Percentiles rank a stretch among this genome's conserved stretches.
Conservation (phyloP, 306 rosid genomes). For the Prinsepia uniflora region DNA sequence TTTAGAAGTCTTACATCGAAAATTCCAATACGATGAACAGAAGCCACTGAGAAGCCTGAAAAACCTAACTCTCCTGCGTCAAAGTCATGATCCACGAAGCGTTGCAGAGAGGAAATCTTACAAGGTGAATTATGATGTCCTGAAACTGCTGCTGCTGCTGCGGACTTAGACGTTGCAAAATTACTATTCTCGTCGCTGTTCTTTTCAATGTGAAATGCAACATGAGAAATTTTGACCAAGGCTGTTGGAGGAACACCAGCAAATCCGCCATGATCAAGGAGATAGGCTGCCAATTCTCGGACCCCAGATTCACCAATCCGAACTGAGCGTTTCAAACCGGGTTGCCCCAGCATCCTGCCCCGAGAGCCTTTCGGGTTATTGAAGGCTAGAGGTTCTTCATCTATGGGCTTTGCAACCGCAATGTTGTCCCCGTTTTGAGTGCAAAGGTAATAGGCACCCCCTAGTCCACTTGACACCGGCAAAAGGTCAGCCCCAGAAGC, state of each 20-base stretch:
- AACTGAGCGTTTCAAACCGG: slow-evolving; percentile 69
- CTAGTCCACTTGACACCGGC: slow-evolving; percentile 68
- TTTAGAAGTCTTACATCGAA: slow-evolving; percentile 68
- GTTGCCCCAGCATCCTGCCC: slow-evolving; percentile 65
- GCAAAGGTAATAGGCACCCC: slow-evolving; percentile 68
- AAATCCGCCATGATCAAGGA: slow-evolving; percentile 80
- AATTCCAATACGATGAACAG: slow-evolving; percentile 78
- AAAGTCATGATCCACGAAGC: slow-evolving; percentile 70
- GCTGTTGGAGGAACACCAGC: slow-evolving; percentile 96
- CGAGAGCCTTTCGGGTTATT: slow-evolving; percentile 65
- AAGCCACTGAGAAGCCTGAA: slow-evolving; percentile 62
- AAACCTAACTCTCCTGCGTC: slow-evolving; percentile 91
- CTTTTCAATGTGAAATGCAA: slow-evolving; percentile 42
- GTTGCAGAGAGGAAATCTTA: slow-evolving; percentile 83
- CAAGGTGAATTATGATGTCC: slow-evolving; percentile 19
- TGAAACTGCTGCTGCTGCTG: slow-evolving; percentile 13
- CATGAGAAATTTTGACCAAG: slow-evolving; percentile 67
- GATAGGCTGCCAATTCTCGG: slow-evolving; percentile 84
- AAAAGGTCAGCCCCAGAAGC: slow-evolving; percentile 62
- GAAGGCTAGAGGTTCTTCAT: slow-evolving; percentile 77
- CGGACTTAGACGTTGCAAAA: too few species aligned
- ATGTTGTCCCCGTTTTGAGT: slow-evolving; percentile 58
- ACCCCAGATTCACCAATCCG: slow-evolving; percentile 78
- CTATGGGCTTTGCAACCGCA: slow-evolving; percentile 86
- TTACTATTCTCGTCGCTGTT: slow-evolving; percentile 4